Evolutionary conservation across 2,329 filamentous ascomycete genomes (phyloP).

Genomic region (Colletotrichum brevisporum): DNA sequence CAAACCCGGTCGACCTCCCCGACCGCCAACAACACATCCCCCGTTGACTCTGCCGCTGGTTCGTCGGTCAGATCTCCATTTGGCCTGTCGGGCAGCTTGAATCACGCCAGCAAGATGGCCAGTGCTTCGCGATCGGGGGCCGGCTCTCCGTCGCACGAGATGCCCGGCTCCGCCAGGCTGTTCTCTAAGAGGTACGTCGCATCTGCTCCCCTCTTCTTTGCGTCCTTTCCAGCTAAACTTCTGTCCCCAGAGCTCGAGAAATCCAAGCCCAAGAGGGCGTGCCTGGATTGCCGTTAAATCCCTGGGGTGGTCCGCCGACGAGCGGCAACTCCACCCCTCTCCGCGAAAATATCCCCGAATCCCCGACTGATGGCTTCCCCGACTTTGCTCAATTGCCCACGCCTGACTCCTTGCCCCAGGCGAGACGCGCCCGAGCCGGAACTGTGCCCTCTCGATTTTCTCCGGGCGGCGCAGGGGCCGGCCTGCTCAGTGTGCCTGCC

Average conservation of each 20-base stretch:
- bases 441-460: slow-evolving; percentile 97
- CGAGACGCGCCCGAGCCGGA: slow-evolving; percentile 88
- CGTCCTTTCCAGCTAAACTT: slow-evolving; percentile 34
- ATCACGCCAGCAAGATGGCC: slow-evolving; percentile 70
- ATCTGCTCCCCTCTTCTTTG: slow-evolving; percentile 33
- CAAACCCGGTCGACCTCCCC: slow-evolving; percentile 84
- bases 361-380: slow-evolving; percentile 94
- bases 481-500: slow-evolving; percentile 68
- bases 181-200: slow-evolving; percentile 90
- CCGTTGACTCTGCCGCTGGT: slow-evolving; percentile 79
- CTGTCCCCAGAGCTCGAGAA: slow-evolving; percentile 82
- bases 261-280: slow-evolving; percentile 97
- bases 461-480: slow-evolving; percentile 76
- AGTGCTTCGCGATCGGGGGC: slow-evolving; percentile 81
- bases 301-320: slow-evolving; percentile 96
- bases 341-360: slow-evolving; percentile 97
- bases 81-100: slow-evolving; percentile 75
- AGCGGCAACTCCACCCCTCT: slow-evolving; percentile 97
- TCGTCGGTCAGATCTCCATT: slow-evolving; percentile 79
- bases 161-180: slow-evolving; percentile 78
- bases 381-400: slow-evolving; percentile 84
- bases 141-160: slow-evolving; percentile 96
- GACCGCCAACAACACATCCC: slow-evolving; percentile 83
- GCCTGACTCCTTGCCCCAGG: slow-evolving; percentile 75
- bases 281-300: slow-evolving; percentile 74